Evolutionary conservation across 1,284 basidiomycete genomes (phyloP), one percentile per base, ranked within the genome.

Genomic region (Moniliella sp.): DNA sequence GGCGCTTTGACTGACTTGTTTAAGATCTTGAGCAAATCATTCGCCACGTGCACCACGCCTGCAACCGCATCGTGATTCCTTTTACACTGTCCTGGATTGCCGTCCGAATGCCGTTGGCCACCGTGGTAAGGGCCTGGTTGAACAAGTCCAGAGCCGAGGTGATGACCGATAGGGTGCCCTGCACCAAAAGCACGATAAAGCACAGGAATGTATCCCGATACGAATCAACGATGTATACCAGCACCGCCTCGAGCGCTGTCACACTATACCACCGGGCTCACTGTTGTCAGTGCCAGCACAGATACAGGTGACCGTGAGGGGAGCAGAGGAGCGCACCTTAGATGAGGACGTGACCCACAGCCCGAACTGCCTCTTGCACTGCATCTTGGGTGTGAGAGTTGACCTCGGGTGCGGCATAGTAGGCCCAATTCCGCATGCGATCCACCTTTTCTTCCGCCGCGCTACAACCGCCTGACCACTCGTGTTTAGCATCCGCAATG

Each of bases 121-220:
- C 74, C 27, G 62, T 69, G 57, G 83, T 74, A 31, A 93, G 76
- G 15, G 67, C 65, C 70, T 17, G 73, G 67, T 12, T 80, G 63
- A 34, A 39, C 16, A 50, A 26, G 39, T 78, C 64, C 1, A 83
- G 77, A 4, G 79, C 81, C 28, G 65, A 67, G 33, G 91, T 81
- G 12, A 93, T 62, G 31, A 93, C 64, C 15, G 73, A 69, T 21
- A 97, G 65, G 1, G 71, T 74, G 10, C 82, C 82, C 14, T 75
- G 71, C 2, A 97, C 75, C 9, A 81, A 72, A 28, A 94, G 68
- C 63, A 93, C 81, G 43, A 93, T 65, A 43, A 88, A 82, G 62
- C 86, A 94, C 31, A 93, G 67, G 46, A 91, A 74, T 1, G 84
- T 75, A 3, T 79, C 82, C 23, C 82, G 74, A 59, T 93, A 97